Base-by-base conservation (phyloP, 345 rosid genomes). In the Carallia pectinifolia region DNA sequence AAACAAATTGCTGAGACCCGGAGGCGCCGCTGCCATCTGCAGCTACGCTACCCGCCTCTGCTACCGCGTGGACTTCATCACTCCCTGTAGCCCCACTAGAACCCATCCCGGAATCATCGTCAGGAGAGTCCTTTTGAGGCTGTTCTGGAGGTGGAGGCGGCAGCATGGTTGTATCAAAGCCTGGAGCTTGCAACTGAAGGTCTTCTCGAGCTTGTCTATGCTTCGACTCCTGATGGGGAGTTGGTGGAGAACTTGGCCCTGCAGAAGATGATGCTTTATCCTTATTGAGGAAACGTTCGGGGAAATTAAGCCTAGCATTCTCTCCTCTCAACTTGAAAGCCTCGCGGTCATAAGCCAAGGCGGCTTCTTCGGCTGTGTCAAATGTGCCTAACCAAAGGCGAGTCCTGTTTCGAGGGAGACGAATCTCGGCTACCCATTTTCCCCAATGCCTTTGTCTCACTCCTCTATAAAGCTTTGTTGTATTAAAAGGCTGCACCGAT, bases 371-470 rank as follows among this genome's bases (percentile, higher is more conserved):
- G 4, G 98, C 95, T 6, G 87, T 90, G 77, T 93, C 96, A n/a
- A 93, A 90, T 10, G 96, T 93, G 47, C 98, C 97, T 2, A 93
- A 86, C 98, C 97, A 93, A 74, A 88, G 97, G 81, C 93, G 91
- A 73, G 96, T 88, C 79, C 91, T 81, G 69, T 90, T 91, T 47
- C 90, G 86, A 65, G 98, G 98, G 72, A 83, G 92, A 67, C 98
- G 98, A 80, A 91, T 93, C 83, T 93, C 98, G 0, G 98, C 97
- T 15, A 91, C 97, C 97, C 98, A 93, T 87, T 93, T 93, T 23
- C 98, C 97, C 97, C 97, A 93, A 75, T 93, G 97, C 65, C 96
- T 84, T 76, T 93, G 98, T 78, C 97, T 86, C 53, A 93, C 96
- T 68, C 97, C 98, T 64, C 97, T 85, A 63, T 93, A 93, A 30